phyloP scores from a whole-genome alignment of 2,329 filamentous ascomycete genomes.

The Paracoccidioides brasiliensis region DNA sequence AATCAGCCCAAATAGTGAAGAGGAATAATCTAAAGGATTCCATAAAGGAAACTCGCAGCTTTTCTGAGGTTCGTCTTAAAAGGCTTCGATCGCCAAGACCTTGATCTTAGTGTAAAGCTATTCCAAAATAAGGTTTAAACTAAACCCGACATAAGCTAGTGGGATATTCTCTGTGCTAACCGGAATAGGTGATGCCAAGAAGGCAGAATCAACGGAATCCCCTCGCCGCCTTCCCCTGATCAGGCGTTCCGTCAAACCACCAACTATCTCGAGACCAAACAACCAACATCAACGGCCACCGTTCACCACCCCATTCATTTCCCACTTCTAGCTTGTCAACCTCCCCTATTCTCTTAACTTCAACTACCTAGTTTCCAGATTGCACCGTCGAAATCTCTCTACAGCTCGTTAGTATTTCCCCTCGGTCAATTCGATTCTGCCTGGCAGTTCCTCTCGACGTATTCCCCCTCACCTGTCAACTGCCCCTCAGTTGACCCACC shows the following conservation, averaged over 20 bases:
- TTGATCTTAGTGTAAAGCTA: no score
- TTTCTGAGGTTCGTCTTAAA: no score
- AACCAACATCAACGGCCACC: not conserved
- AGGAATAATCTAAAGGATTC: no score
- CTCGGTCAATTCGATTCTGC: not conserved
- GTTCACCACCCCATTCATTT: not conserved
- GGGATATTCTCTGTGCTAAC: no score
- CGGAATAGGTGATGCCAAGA: not conserved
- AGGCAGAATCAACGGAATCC: not conserved
- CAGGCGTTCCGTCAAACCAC: not conserved
- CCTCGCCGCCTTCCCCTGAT: not conserved
- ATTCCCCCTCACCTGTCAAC: not conserved
- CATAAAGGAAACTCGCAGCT: no score
- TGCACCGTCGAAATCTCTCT: not conserved
- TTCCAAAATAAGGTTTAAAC: no score
- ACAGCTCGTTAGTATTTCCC: not conserved
- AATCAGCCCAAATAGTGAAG: no score
- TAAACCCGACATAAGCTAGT: no score
- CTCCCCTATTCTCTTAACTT: not conserved
- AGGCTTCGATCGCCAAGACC: no score
- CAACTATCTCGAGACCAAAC: not conserved
- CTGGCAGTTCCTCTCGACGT: not conserved
- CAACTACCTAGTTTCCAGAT: not conserved
- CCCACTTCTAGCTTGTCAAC: not conserved
- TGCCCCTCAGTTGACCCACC: constrained; percentile 1